A percentile compares a stretch with the other conserved stretches of the same genome.
These are phyloP conservation scores for Pelargonium australe DNA, from an alignment of 441 rosid species.

Conservation along the genomic window DNA sequence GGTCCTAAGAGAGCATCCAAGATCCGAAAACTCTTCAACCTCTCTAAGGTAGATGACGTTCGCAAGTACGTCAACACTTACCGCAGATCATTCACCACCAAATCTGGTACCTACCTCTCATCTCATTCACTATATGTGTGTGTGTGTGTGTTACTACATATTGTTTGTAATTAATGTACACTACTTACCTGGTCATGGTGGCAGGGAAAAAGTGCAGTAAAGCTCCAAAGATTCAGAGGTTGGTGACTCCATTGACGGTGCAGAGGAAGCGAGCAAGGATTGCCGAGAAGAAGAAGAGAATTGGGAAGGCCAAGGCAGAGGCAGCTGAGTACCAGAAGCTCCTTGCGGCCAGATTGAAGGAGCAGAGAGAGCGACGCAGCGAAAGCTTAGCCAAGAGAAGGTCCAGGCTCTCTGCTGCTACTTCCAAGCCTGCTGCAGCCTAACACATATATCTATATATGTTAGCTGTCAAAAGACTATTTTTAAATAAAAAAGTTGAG, in stretches of 20 bases:
- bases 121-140: not conserved
- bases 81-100: conserved; percentile 50
- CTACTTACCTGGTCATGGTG: not conserved
- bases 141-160: not conserved
- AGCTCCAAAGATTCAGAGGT: conserved; percentile 68
- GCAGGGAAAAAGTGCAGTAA: conserved; percentile 57
- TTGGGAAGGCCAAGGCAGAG: conserved; percentile 58
- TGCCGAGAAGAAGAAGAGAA: conserved; percentile 59
- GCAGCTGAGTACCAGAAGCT: conserved; percentile 67
- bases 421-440: conserved; percentile 43
- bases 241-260: conserved; percentile 56
- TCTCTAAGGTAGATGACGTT: conserved; percentile 50
- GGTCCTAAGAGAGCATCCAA: conserved; percentile 58
- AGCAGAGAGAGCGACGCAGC: conserved; percentile 61
- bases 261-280: conserved; percentile 64
- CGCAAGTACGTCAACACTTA: conserved; percentile 50
- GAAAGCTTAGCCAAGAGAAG: conserved; percentile 71
- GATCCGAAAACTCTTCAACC: conserved; percentile 48
- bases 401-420: conserved; percentile 57
- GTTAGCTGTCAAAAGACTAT: too few relatives aligned
- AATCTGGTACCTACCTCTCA: conserved; percentile 26
- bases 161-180: too few relatives aligned
- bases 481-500: too few relatives aligned
- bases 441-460: too few relatives aligned
- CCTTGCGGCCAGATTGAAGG: conserved; percentile 58